A percentile compares a stretch with the other conserved stretches of the same genome.
phyloP scores from a whole-genome alignment of 208 protist genomes.

The Naegleria lovaniensis region DNA sequence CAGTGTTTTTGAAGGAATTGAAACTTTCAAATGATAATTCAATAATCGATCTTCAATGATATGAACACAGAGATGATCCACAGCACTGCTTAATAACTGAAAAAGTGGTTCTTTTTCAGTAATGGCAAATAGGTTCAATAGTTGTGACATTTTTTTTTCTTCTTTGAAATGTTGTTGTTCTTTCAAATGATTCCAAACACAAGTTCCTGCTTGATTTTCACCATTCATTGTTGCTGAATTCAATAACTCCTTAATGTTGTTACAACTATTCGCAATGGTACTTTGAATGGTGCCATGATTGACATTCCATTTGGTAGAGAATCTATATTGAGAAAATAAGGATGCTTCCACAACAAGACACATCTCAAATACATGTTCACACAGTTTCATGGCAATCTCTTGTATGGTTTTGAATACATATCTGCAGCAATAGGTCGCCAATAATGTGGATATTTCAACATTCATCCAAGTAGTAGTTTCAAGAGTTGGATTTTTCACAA shows the following conservation, averaged over 20 bases:
- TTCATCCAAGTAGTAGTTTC: neutral
- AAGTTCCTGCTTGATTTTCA: too few species aligned
- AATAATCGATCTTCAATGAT: neutral
- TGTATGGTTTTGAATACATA: neutral
- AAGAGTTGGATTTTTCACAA: too few species aligned
- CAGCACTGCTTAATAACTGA: too few species aligned
- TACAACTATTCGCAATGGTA: neutral
- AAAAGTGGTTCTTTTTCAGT: neutral
- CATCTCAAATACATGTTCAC: neutral
- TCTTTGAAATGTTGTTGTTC: neutral
- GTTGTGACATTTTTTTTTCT: neutral
- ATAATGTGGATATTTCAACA: neutral
- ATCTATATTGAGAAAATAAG: neutral
- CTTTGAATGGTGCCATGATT: neutral
- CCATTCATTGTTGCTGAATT: neutral
- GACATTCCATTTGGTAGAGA: neutral
- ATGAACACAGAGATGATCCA: neutral
- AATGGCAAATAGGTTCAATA: neutral
- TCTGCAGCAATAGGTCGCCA: neutral
- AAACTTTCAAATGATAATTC: neutral
- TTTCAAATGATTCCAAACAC: neutral
- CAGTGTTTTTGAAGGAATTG: too few species aligned
- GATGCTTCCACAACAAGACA: neutral
- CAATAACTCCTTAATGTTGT: neutral
- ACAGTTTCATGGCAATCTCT: neutral